phyloP scores from a whole-genome alignment of 768 basidiomycete species.

The Pisolithus albus region DNA sequence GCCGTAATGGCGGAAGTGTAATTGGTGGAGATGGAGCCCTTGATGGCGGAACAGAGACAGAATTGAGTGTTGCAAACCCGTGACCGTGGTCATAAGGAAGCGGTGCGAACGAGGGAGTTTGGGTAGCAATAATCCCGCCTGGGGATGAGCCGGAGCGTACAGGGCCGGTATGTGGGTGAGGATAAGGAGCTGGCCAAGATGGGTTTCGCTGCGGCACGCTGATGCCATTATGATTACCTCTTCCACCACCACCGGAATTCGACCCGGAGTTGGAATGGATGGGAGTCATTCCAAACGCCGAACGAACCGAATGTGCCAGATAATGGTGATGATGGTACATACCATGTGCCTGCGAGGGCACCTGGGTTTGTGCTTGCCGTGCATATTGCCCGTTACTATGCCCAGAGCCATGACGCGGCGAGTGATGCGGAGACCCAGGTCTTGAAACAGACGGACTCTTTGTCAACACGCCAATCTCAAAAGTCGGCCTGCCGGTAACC shows the following conservation, averaged over 20 bases:
- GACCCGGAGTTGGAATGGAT: conserved; percentile 34
- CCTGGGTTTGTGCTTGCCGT: conserved; percentile 5
- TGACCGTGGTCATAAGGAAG: too few relatives aligned
- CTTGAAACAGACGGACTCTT: conserved; percentile 50
- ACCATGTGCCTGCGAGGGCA: conserved; percentile 3
- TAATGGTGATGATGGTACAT: neutral
- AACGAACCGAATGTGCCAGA: conserved; percentile 59
- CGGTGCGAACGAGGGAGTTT: too few relatives aligned
- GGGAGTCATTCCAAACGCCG: conserved; percentile 91
- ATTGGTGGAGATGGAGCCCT: conserved; percentile 68
- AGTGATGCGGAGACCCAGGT: conserved; percentile 49
- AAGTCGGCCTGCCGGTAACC: conserved; percentile 14
- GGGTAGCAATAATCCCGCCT: conserved; percentile 4
- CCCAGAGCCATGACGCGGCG: too few relatives aligned
- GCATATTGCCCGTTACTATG: too few relatives aligned
- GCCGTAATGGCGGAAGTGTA: conserved; percentile 60
- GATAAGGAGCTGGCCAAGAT: conserved; percentile 28
- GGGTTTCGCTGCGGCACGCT: conserved; percentile 29
- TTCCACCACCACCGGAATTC: too few relatives aligned
- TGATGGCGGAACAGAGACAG: conserved; percentile 42
- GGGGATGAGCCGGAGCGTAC: neutral
- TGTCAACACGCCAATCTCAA: conserved; percentile 25
- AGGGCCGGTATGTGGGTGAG: too few relatives aligned
- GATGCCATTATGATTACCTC: too few relatives aligned
- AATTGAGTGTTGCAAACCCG: neutral